Evolutionary conservation across 2,329 filamentous ascomycete genomes (phyloP).

Genomic region (Paraphoma chrysanthemicola): DNA sequence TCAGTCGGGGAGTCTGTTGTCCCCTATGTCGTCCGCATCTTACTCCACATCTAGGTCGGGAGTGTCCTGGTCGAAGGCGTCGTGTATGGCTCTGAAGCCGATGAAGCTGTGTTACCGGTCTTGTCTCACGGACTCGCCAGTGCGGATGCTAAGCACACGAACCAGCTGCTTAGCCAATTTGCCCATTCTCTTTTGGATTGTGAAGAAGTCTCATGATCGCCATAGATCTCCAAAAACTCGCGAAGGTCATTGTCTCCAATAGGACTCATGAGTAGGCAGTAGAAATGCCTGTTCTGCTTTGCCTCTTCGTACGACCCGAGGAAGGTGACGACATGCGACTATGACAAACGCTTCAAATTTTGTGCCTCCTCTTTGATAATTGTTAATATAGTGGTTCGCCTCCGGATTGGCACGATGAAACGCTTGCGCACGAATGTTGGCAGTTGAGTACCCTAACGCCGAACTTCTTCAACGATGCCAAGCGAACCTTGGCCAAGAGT

Average conservation of each 20-base stretch:
- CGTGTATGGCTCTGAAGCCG: too few relatives aligned
- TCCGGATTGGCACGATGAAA: constrained; percentile 8
- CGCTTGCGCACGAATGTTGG: constrained; percentile 21
- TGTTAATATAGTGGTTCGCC: neutral
- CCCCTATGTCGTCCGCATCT: too few relatives aligned
- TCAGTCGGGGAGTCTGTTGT: too few relatives aligned
- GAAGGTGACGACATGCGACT: constrained; percentile 19
- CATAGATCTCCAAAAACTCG: constrained; percentile 11
- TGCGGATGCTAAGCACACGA: constrained; percentile 18
- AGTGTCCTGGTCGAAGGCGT: too few relatives aligned
- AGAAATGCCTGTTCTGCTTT: constrained; percentile 7
- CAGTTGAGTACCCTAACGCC: neutral
- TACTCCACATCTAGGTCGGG: too few relatives aligned
- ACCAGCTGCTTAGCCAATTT: constrained; percentile 9
- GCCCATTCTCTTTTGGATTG: neutral
- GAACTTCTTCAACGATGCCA: constrained; percentile 22
- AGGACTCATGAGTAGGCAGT: constrained; percentile 20
- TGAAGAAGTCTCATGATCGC: constrained; percentile 1
- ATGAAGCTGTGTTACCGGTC: too few relatives aligned
- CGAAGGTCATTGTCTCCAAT: constrained; percentile 21
- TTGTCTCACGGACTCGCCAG: too few relatives aligned
- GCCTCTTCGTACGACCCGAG: constrained; percentile 17
- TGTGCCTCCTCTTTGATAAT: constrained; percentile 16
- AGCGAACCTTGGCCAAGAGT: constrained; percentile 16
- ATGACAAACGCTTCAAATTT: constrained; percentile 8